Conservation (phyloP, 139 green algal genomes). For the Closterium sp. region DNA sequence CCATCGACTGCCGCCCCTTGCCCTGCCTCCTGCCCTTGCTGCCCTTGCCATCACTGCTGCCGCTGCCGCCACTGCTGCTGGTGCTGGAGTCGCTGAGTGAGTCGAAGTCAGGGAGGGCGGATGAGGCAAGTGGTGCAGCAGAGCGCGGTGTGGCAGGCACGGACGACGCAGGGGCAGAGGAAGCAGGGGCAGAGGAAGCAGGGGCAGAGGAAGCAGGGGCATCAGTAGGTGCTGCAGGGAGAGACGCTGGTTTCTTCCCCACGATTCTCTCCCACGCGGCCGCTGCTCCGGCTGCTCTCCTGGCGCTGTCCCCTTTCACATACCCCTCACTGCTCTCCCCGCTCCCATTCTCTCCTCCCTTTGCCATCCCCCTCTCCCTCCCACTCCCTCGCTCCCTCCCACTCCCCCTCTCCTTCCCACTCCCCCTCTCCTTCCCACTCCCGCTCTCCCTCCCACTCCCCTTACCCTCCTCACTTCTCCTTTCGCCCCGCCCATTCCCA, state of each 20-base stretch:
- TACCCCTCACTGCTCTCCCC: not conserved
- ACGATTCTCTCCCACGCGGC: not conserved
- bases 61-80: not conserved
- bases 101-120: not conserved
- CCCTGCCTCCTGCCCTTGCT: not conserved
- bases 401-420: not conserved
- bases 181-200: not conserved
- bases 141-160: not conserved
- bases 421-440: not conserved
- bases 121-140: not conserved
- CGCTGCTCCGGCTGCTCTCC: not conserved
- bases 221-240: not conserved
- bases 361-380: no score
- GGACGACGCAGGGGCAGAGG: not conserved
- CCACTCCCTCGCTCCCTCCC: not conserved
- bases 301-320: not conserved
- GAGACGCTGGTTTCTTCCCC: not conserved
- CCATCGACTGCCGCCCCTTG: not conserved
- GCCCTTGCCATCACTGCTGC: not conserved
- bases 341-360: not conserved
- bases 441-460: not conserved
- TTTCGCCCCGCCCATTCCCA: not conserved
- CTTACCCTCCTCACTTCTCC: not conserved
- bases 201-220: not conserved
- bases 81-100: not conserved